Evolutionary conservation across 163 green algal species (phyloP).

Genomic region (Chlorella variabilis): DNA sequence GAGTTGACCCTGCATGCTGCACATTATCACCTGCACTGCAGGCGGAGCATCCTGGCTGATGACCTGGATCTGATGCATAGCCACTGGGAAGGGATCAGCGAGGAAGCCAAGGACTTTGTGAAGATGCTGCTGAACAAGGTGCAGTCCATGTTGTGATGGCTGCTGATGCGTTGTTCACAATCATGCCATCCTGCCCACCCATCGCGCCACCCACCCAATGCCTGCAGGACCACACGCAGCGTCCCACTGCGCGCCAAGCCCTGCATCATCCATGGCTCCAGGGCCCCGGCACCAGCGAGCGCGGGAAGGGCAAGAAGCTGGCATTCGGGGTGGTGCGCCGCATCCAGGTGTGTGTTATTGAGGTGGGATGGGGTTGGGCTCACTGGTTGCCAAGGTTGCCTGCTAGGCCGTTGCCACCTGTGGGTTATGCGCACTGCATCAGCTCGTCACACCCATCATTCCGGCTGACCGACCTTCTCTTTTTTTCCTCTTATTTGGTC

Average conservation of each 20-base stretch:
- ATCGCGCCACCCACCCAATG: not conserved
- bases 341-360: constrained; percentile 64
- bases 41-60: constrained; percentile 81
- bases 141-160: too few species aligned
- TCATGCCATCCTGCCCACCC: not conserved
- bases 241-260: constrained; percentile 76
- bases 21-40: not conserved
- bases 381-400: too few species aligned
- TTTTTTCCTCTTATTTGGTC: not conserved
- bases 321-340: constrained; percentile 84
- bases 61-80: constrained; percentile 65
- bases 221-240: constrained; percentile 63
- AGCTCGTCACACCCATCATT: not conserved
- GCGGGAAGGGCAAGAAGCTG: constrained; percentile 51
- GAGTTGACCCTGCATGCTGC: not conserved
- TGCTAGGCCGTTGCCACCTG: too few species aligned
- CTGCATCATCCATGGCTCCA: constrained; percentile 87
- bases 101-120: constrained; percentile 85
- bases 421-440: not conserved
- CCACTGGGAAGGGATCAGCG: constrained; percentile 75
- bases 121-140: constrained; percentile 78
- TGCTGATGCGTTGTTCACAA: not conserved
- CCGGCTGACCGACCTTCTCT: not conserved
- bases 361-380: not conserved
- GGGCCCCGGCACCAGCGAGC: constrained; percentile 25